phyloP scores from a whole-genome alignment of 768 basidiomycete genomes.

The Collybia sp. region DNA sequence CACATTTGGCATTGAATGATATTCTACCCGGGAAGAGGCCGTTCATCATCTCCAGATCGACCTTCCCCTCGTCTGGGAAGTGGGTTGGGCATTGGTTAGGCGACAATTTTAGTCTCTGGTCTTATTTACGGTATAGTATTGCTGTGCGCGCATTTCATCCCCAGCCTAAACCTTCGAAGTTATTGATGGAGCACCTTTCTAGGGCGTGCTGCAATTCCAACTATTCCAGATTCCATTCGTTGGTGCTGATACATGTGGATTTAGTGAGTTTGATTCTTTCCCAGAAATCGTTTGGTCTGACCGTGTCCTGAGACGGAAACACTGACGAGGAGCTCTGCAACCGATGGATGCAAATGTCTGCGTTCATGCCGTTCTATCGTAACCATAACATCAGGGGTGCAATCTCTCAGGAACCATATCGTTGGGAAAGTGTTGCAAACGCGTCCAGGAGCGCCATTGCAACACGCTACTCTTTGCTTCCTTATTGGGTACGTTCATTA shows the following conservation, averaged over 20 bases:
- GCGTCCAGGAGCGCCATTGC: conserved; percentile 68
- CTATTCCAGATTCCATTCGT: conserved; percentile 82
- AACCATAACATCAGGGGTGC: conserved; percentile 71
- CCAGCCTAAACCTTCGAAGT: neutral
- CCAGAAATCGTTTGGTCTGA: neutral
- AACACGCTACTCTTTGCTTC: conserved; percentile 67
- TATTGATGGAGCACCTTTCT: conserved; percentile 14
- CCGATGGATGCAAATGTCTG: conserved; percentile 84
- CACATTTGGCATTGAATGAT: conserved; percentile 51
- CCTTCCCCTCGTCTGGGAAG: conserved; percentile 62
- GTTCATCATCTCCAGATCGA: conserved; percentile 67
- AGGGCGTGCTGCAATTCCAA: conserved; percentile 80
- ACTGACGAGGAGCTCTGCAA: conserved; percentile 79
- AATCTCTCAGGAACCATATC: conserved; percentile 74
- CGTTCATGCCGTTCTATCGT: conserved; percentile 78
- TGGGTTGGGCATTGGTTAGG: conserved; percentile 80
- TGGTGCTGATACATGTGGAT: conserved; percentile 75
- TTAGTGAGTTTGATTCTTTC: conserved; percentile 32
- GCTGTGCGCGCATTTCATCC: conserved; percentile 17
- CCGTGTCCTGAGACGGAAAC: conserved; percentile 38
- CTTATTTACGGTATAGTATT: conserved; percentile 65
- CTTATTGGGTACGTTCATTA: conserved; percentile 63
- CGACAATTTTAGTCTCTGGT: conserved; percentile 75
- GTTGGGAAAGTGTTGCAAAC: conserved; percentile 76
- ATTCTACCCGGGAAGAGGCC: conserved; percentile 59